Conservation (phyloP, 2,329 filamentous ascomycete species). For the Pseudonectria foliicola region DNA sequence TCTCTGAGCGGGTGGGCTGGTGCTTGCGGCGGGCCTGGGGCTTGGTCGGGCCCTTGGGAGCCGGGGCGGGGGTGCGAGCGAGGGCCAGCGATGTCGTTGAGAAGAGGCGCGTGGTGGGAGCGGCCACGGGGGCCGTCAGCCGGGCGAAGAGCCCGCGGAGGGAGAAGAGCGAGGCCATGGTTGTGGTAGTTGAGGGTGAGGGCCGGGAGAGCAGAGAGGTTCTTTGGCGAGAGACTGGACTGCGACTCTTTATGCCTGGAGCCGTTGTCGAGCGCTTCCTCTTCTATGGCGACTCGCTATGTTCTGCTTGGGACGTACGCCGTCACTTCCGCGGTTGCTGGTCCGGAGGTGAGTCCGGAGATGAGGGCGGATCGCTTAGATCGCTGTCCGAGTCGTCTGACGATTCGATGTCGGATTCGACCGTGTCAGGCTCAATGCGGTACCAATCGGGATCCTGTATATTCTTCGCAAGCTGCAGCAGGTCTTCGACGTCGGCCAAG, state of each 20-base stretch:
- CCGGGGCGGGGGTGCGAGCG: slow-evolving; percentile 23
- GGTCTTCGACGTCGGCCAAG: slow-evolving; percentile 2
- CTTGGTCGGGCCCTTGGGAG: slow-evolving; percentile 18
- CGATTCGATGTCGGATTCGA: background rate
- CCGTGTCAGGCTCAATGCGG: background rate
- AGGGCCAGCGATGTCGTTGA: slow-evolving; percentile 25
- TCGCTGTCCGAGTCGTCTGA: background rate
- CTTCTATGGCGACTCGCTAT: too few species aligned
- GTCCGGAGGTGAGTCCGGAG: background rate
- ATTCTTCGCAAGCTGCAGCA: slow-evolving; percentile 1
- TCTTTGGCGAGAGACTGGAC: too few species aligned
- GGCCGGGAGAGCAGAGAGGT: background rate
- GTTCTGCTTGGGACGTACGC: too few species aligned
- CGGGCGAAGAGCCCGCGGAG: slow-evolving; percentile 25
- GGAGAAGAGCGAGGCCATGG: slow-evolving; percentile 24
- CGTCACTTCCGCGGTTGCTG: too few species aligned
- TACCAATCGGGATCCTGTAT: slow-evolving; percentile 1
- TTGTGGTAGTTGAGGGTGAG: slow-evolving; percentile 4
- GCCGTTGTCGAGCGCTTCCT: too few species aligned
- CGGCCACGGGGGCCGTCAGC: slow-evolving; percentile 6
- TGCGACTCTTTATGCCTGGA: too few species aligned
- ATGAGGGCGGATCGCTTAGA: background rate
- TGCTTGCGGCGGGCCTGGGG: slow-evolving; percentile 21
- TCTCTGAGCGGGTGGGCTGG: slow-evolving; percentile 27
- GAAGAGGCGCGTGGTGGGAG: slow-evolving; percentile 20